Evolutionary conservation across 371 early-diverging fungal species (phyloP), one percentile per base, ranked within the genome.

Genomic region (Mucor velutinosus): DNA sequence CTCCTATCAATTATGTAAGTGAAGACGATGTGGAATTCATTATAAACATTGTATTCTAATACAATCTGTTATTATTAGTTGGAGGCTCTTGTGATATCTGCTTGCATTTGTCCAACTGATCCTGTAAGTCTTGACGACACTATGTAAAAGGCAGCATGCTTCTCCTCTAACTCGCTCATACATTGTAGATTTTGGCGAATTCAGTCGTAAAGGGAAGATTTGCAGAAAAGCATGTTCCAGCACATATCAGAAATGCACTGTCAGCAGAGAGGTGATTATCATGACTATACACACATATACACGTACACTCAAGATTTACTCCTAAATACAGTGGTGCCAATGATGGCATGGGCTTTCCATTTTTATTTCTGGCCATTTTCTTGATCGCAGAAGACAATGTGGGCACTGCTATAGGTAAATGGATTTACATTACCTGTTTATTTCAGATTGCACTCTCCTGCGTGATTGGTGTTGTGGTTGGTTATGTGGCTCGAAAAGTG

Each of bases 161-260:
- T 33, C 7, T 23, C n/a, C n/a, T 8, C 15, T 60, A 39, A 32
- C 12, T 14, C 14, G 2, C 11, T 8, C 25, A 30, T 8, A 19
- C 2, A 19, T 64, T 32, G 39, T 58, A 87, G 87, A 83, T 99
- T 27, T 78, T 99, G 56, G 95, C 98, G 56, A 96, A 95, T 83
- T 92, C 95, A 14, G 94, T 99, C 3, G 92, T 99, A 21, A 95
- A 95, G 75, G 99, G 99, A n/a, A 86, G 91, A 62, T 98, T 97
- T 85, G 98, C 99, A 8, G 96, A 95, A 71, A 89, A 90, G 63
- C 91, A 97, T 72, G 93, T 99, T 12, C 95, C 98, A 0, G 78
- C 87, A 39, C 83, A 92, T 60, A 85, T 99, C n/a, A 90, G 98
- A 61, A 84, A 95, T 73, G 80, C 97, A 14, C 72, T 99, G 10